Evolutionary conservation across 805 yeast genomes (phyloP), one percentile per base, ranked within the genome.

Genomic region (Cyberlindnera mycetangii): DNA sequence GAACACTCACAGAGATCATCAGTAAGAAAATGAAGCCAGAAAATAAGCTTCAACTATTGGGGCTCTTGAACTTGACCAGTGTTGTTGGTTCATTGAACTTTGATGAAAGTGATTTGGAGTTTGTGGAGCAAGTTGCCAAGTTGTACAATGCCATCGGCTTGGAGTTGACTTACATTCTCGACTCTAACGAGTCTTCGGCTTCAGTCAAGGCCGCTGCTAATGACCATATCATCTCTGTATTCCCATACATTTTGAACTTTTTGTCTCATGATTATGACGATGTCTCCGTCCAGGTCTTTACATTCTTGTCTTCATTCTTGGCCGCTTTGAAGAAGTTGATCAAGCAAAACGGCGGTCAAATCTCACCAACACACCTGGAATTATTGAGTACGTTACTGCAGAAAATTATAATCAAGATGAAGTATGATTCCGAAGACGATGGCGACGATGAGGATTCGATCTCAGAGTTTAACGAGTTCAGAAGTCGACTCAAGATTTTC

Each of bases 231-330:
- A 62, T 81, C 22, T 76, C 78, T 45, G 69, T 86, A 16, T 78
- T 88, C 71, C 97, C 97, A 18, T 70, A 81, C 24, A 70, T 85
- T 7, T 73, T 92, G 47, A 74, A 73, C 47, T 87, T 84, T 52
- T 73, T 93, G 60, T 75, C 79, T 24, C 85, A 89, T 61, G 95
- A 84, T 51, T 89, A 83, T 59, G 98, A 93, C 63, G 97, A 93
- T 53, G 83, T 92, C 12, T 79, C 95, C 1, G 72, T 76, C 31
- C 95, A 88, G 62, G 85, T 89, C 7, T 85, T 92, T 58, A 84
- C 93, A 8, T 85, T 89, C 56, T 69, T 93, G 37, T 78, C 86
- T 31, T 85, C 81, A 41, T 89, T 83, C 60, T 69, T 93, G 49
- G 67, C 86, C 10, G 74, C 83, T 35, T 67, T 89, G 52, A 87